A percentile compares a stretch with the other conserved stretches of the same genome.
Conservation (phyloP, 345 rosid genomes). For the Citrus glauca region DNA sequence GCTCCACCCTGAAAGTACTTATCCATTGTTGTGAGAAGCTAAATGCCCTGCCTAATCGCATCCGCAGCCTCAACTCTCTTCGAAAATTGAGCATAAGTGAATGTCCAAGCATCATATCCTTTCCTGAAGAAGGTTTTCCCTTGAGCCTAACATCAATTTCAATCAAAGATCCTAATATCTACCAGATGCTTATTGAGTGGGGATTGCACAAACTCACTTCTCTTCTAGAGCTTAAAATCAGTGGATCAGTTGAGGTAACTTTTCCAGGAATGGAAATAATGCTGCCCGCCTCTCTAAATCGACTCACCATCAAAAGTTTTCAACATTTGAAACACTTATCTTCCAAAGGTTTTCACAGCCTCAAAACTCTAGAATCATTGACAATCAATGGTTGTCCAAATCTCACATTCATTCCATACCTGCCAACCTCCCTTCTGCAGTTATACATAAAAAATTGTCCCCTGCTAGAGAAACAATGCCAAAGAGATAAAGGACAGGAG, state of each 20-base stretch:
- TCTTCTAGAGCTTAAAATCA: constrained; percentile 9
- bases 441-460: constrained; percentile 10
- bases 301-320: constrained; percentile 4
- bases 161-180: background rate
- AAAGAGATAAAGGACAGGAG: constrained; percentile 11
- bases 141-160: constrained; percentile 9
- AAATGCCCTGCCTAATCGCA: background rate
- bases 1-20: background rate
- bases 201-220: constrained; percentile 13
- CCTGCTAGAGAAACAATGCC: constrained; percentile 6
- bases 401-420: constrained; percentile 8
- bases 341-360: constrained; percentile 13
- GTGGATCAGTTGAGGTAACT: constrained; percentile 12
- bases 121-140: constrained; percentile 19
- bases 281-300: constrained; percentile 2
- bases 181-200: constrained; percentile 11
- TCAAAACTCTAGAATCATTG: constrained; percentile 14
- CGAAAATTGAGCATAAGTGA: constrained; percentile 6
- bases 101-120: constrained; percentile 8
- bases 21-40: constrained; percentile 3
- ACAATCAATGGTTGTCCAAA: constrained; percentile 9
- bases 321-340: constrained; percentile 13
- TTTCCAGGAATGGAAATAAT: constrained; percentile 6
- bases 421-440: constrained; percentile 4
- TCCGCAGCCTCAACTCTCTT: constrained; percentile 10